Percentiles rank a stretch among this genome's conserved stretches.
These are phyloP conservation scores for Volutella citrinella DNA, from an alignment of 2,329 filamentous ascomycete genomes.

Conservation along the genomic window DNA sequence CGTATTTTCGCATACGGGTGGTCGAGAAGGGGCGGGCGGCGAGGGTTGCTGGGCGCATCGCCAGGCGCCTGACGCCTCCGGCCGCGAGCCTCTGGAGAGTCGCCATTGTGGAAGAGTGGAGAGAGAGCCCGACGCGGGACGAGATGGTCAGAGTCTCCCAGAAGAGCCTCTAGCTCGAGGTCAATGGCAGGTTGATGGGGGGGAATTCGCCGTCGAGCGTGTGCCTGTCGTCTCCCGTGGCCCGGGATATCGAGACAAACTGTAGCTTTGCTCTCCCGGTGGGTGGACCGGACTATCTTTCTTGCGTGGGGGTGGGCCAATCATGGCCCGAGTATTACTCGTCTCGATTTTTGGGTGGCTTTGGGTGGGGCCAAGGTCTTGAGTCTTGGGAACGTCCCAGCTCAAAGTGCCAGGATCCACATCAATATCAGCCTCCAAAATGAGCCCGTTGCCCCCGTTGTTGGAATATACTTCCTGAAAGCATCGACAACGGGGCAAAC, in stretches of 20 bases:
- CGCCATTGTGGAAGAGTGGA: constrained; percentile 56
- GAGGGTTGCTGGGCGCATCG: constrained; percentile 45
- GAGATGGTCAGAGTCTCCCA: constrained; percentile 28
- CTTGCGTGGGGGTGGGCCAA: constrained; percentile 28
- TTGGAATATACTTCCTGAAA: no score
- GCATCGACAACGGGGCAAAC: no score
- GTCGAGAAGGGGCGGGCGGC: constrained; percentile 63
- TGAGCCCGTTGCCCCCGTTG: no score
- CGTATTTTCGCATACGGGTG: constrained; percentile 60
- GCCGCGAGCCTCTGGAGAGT: constrained; percentile 70
- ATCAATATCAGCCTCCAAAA: no score
- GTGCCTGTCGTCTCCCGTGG: constrained; percentile 31
- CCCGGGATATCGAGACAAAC: constrained; percentile 26
- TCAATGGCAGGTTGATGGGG: constrained; percentile 33
- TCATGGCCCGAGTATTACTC: constrained; percentile 27
- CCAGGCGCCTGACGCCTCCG: constrained; percentile 67
- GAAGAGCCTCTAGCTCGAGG: constrained; percentile 33
- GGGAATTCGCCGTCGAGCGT: constrained; percentile 29
- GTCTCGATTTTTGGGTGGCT: constrained; percentile 20
- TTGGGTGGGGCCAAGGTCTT: no score
- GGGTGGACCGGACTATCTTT: constrained; percentile 32
- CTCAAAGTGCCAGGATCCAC: no score
- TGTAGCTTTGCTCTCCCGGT: constrained; percentile 29
- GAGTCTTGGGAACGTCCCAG: no score
- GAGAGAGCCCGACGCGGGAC: constrained; percentile 25